These are phyloP conservation scores for Candida fluviatilis DNA, from an alignment of 805 yeast genomes.

Conservation along the genomic window DNA sequence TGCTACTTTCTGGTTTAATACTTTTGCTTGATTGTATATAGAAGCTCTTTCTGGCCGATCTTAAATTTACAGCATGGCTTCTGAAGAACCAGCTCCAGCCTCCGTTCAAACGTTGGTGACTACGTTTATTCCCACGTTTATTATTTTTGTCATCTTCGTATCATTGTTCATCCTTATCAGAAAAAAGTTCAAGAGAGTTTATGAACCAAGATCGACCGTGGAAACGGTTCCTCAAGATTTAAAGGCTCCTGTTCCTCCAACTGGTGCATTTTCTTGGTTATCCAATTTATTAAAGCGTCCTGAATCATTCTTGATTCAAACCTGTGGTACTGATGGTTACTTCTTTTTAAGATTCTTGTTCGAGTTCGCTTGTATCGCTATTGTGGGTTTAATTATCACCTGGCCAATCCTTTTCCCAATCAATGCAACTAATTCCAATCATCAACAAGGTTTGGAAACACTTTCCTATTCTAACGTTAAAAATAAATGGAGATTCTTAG, in stretches of 20 bases:
- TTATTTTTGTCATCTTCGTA: slow-evolving; percentile 39
- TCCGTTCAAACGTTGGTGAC: slow-evolving; percentile 31
- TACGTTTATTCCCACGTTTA: slow-evolving; percentile 41
- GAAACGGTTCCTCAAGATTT: slow-evolving; percentile 44
- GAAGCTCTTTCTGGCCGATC: no score
- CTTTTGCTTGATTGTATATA: no score
- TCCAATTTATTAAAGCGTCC: slow-evolving; percentile 48
- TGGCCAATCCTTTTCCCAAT: slow-evolving; percentile 74
- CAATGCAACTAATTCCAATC: slow-evolving; percentile 65
- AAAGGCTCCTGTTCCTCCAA: slow-evolving; percentile 39
- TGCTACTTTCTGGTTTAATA: no score
- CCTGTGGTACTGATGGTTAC: slow-evolving; percentile 73
- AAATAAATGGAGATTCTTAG: slow-evolving; percentile 62
- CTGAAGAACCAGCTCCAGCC: slow-evolving; percentile 2
- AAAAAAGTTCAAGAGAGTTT: slow-evolving; percentile 43
- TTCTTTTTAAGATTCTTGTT: slow-evolving; percentile 65
- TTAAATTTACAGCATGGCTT: background rate
- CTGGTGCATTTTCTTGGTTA: slow-evolving; percentile 54
- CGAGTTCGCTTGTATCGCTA: slow-evolving; percentile 48
- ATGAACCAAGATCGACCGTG: slow-evolving; percentile 48
- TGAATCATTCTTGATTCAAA: slow-evolving; percentile 60
- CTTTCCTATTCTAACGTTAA: slow-evolving; percentile 60
- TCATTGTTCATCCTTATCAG: slow-evolving; percentile 37
- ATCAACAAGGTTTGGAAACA: slow-evolving; percentile 55
- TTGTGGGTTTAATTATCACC: slow-evolving; percentile 49